Evolutionary conservation across 2,329 filamentous ascomycete genomes (phyloP).

Genomic region (Verticillium isaacii): DNA sequence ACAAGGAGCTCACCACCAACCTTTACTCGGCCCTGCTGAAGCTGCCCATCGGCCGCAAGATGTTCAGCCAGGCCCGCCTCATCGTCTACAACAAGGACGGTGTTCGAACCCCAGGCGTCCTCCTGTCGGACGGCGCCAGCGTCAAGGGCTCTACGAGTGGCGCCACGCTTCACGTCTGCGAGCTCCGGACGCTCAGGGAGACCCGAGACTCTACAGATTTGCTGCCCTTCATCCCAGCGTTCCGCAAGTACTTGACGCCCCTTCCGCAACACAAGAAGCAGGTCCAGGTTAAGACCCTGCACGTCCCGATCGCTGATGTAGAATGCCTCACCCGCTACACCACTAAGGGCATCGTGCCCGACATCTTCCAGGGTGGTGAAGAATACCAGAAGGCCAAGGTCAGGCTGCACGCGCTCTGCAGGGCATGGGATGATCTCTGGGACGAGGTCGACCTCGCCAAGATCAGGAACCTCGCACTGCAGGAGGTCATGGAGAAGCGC

Average conservation of each 20-base stretch:
- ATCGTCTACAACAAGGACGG: constrained; percentile 84
- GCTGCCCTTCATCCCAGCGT: constrained; percentile 72
- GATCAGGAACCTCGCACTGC: constrained; percentile 76
- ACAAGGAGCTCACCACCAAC: constrained; percentile 72
- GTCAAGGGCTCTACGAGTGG: constrained; percentile 50
- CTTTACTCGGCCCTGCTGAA: constrained; percentile 70
- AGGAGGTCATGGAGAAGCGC: constrained; percentile 73
- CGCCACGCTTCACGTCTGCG: constrained; percentile 72
- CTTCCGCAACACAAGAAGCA: constrained; percentile 63
- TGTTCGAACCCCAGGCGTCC: constrained; percentile 73
- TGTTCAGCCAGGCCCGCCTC: constrained; percentile 71
- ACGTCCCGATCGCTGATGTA: constrained; percentile 71
- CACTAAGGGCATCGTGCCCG: constrained; percentile 53
- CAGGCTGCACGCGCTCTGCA: constrained; percentile 63
- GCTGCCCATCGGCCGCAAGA: constrained; percentile 77
- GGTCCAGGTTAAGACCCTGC: constrained; percentile 62
- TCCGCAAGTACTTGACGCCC: constrained; percentile 62
- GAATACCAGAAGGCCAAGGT: constrained; percentile 53
- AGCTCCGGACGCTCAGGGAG: constrained; percentile 65
- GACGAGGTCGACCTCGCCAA: constrained; percentile 78
- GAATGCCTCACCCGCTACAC: constrained; percentile 77
- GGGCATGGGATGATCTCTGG: constrained; percentile 74
- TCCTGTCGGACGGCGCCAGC: constrained; percentile 71
- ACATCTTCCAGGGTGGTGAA: constrained; percentile 52
- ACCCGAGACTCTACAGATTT: constrained; percentile 77